Evolutionary conservation across 352 stramenopile genomes (phyloP).

Genomic region (Phytophthora colocasiae): DNA sequence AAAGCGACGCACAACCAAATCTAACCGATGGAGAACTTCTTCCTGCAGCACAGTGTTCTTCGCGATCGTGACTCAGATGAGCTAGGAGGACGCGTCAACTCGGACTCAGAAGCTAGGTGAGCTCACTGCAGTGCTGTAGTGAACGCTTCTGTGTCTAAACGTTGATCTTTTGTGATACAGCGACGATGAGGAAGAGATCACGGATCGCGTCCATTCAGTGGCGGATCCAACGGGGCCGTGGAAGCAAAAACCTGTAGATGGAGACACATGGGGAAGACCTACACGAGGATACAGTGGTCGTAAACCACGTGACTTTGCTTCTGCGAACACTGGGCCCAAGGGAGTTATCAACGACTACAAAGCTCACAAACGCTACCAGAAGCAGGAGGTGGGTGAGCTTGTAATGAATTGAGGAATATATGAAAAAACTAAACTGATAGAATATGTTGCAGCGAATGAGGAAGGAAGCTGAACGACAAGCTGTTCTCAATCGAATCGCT

Average conservation of each 20-base stretch:
- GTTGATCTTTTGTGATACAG: constrained; percentile 21
- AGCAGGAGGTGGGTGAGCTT: constrained; percentile 51
- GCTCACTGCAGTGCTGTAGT: not conserved
- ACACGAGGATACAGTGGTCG: constrained; percentile 29
- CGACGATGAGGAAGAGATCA: constrained; percentile 64
- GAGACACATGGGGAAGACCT: constrained; percentile 59
- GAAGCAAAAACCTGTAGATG: constrained; percentile 55
- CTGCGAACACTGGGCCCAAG: constrained; percentile 79
- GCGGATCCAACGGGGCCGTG: constrained; percentile 76
- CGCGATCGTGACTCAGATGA: constrained; percentile 81
- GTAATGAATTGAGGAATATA: too few relatives aligned
- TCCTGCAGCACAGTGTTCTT: constrained; percentile 76
- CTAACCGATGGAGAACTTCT: constrained; percentile 80
- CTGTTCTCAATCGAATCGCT: constrained; percentile 65
- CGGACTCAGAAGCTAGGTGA: constrained; percentile 81
- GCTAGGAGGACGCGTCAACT: constrained; percentile 54
- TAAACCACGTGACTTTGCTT: constrained; percentile 57
- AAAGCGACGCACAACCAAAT: constrained; percentile 21
- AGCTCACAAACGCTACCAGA: constrained; percentile 67
- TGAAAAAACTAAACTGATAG: constrained; percentile 1
- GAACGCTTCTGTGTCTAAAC: not conserved
- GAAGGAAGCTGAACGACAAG: constrained; percentile 59
- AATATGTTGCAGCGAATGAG: constrained; percentile 39
- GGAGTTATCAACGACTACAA: constrained; percentile 88
- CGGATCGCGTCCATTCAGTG: constrained; percentile 71